Evolutionary conservation across 2,329 filamentous ascomycete species (phyloP).

Genomic region (Parascedosporium putredinis): DNA sequence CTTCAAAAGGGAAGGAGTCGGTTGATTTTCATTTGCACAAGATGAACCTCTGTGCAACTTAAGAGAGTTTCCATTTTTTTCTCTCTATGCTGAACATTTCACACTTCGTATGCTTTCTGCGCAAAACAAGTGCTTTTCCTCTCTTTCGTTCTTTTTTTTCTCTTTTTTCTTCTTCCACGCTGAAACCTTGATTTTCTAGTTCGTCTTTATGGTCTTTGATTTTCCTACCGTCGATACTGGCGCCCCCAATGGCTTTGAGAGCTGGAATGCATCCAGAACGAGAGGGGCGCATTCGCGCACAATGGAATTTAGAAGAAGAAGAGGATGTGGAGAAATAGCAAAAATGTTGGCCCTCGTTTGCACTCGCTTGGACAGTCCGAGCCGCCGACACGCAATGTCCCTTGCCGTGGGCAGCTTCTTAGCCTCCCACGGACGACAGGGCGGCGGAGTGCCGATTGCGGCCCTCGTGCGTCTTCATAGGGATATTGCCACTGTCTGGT

Average conservation of each 20-base stretch:
- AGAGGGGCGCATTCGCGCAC: background rate
- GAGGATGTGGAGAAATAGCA: too few relatives aligned
- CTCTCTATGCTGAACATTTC: background rate
- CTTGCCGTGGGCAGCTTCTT: too few relatives aligned
- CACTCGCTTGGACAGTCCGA: too few relatives aligned
- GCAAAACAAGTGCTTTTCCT: background rate
- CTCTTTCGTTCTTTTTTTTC: too few relatives aligned
- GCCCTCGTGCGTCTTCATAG: too few relatives aligned
- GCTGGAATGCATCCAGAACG: background rate
- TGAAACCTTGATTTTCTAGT: background rate
- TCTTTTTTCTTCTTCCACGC: too few relatives aligned
- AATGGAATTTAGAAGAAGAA: background rate
- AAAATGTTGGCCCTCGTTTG: too few relatives aligned
- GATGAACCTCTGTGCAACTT: slow-evolving; percentile 1
- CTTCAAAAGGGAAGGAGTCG: slow-evolving; percentile 5
- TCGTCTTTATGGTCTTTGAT: slow-evolving; percentile 1
- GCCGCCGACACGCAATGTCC: too few relatives aligned
- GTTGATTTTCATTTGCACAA: slow-evolving; percentile 8
- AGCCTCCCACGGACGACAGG: too few relatives aligned
- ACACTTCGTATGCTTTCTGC: slow-evolving; percentile 1
- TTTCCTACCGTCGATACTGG: background rate
- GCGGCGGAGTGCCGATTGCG: too few relatives aligned
- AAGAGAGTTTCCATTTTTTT: background rate
- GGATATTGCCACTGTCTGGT: too few relatives aligned
- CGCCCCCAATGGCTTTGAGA: background rate